Evolutionary conservation across 2,329 filamentous ascomycete species (phyloP).

Genomic region (Juglanconis sp.): DNA sequence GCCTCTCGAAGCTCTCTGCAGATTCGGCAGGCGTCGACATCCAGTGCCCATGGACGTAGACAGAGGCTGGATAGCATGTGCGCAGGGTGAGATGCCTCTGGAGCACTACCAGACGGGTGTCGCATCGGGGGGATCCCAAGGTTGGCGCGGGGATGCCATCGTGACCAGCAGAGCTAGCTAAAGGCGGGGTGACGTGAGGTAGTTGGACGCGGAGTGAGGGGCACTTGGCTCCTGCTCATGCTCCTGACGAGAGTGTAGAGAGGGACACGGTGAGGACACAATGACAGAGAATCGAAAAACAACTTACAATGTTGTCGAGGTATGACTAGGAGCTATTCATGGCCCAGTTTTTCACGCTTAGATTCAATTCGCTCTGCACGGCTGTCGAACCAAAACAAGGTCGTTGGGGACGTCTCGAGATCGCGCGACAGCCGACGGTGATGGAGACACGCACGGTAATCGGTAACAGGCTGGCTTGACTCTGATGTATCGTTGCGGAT

Average conservation of each 20-base stretch:
- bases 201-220: constrained; percentile 4
- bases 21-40: not conserved
- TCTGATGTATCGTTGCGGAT: not conserved
- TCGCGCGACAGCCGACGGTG: not conserved
- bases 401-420: not conserved
- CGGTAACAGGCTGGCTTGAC: not conserved
- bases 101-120: too few species aligned
- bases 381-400: not conserved
- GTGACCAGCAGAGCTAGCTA: constrained; percentile 11
- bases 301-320: constrained; percentile 2
- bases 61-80: not conserved
- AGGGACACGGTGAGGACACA: not conserved
- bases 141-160: constrained; percentile 4
- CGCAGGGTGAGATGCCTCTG: not conserved
- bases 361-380: not conserved
- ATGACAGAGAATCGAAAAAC: not conserved
- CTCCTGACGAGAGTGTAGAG: not conserved
- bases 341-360: not conserved
- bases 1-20: not conserved
- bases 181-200: constrained; percentile 10
- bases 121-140: not conserved
- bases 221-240: constrained; percentile 7
- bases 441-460: not conserved
- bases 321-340: not conserved
- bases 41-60: too few species aligned